Conservation (phyloP, 441 rosid genomes). For the Erodium texanum region DNA sequence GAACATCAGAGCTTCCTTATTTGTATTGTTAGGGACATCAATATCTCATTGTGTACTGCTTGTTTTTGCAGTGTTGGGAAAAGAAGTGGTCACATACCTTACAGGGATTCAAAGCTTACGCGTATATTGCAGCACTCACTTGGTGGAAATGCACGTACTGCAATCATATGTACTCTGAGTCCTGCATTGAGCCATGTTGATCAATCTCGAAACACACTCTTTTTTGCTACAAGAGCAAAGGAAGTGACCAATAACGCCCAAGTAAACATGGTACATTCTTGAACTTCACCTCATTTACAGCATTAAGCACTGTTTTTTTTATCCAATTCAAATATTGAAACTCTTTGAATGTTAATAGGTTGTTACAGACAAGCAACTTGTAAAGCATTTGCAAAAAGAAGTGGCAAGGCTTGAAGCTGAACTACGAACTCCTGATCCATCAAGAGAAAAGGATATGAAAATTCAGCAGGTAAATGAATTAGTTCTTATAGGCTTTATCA, state of each 20-base stretch:
- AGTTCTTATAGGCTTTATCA: not conserved
- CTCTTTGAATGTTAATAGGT: constrained; percentile 36
- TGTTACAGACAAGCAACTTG: constrained; percentile 92
- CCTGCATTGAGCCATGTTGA: constrained; percentile 84
- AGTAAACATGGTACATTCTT: constrained; percentile 76
- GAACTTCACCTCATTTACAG: constrained; percentile 4
- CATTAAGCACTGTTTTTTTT: constrained; percentile 1
- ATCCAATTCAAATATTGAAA: constrained; percentile 9
- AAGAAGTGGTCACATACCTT: constrained; percentile 88
- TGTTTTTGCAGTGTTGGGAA: constrained; percentile 62
- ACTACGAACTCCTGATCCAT: constrained; percentile 86
- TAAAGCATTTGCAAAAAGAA: constrained; percentile 96
- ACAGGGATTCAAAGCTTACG: constrained; percentile 94
- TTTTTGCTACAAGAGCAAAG: constrained; percentile 93
- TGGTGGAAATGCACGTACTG: constrained; percentile 98
- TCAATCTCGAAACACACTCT: constrained; percentile 93
- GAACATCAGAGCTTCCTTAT: no score
- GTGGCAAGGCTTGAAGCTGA: constrained; percentile 93
- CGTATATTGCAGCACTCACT: constrained; percentile 95
- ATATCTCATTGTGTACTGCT: not conserved
- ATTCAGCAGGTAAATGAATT: constrained; percentile 56
- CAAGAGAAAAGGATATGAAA: constrained; percentile 69
- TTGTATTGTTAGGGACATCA: no score
- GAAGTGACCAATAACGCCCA: constrained; percentile 98
- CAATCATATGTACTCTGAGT: constrained; percentile 90